phyloP scores from a whole-genome alignment of 2,329 filamentous ascomycete species.

The Ascochyta lentis region DNA sequence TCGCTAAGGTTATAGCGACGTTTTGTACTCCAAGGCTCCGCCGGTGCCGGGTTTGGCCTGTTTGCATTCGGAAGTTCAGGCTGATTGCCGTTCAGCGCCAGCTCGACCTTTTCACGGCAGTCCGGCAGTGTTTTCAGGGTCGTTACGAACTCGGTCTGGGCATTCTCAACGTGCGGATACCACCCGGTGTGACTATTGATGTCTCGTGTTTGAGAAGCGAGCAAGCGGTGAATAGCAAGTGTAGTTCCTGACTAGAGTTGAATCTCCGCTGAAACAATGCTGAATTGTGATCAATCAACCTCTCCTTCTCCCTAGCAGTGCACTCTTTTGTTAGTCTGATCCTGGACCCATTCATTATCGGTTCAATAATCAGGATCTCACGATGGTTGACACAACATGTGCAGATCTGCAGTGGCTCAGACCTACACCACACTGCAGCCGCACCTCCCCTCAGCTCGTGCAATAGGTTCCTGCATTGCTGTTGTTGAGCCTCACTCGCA shows the following conservation, averaged over 20 bases:
- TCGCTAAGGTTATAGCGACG: conserved; percentile 2
- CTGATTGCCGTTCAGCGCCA: conserved; percentile 3
- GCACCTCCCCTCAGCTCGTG: conserved; percentile 8
- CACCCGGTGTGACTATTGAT: not conserved
- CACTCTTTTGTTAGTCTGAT: not conserved
- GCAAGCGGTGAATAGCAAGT: conserved; percentile 3
- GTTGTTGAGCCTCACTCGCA: conserved; percentile 1
- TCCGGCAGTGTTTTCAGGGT: conserved; percentile 10
- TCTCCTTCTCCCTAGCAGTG: conserved; percentile 12
- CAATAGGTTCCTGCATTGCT: conserved; percentile 12
- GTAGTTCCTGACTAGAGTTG: not conserved
- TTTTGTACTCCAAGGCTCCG: not conserved
- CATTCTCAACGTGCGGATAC: not conserved
- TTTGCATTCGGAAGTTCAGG: conserved; percentile 3
- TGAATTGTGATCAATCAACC: conserved; percentile 8
- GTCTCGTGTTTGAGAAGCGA: not conserved
- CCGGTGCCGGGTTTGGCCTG: not conserved
- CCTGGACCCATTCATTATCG: conserved; percentile 3
- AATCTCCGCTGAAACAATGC: conserved; percentile 1
- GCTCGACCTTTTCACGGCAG: not conserved
- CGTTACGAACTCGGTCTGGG: not conserved
- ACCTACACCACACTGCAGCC: conserved; percentile 2
- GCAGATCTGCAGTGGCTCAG: not conserved
- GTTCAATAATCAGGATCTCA: not conserved
- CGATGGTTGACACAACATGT: not conserved